phyloP scores from a whole-genome alignment of 2,329 filamentous ascomycete genomes.

The Fusarium keratoplasticum region DNA sequence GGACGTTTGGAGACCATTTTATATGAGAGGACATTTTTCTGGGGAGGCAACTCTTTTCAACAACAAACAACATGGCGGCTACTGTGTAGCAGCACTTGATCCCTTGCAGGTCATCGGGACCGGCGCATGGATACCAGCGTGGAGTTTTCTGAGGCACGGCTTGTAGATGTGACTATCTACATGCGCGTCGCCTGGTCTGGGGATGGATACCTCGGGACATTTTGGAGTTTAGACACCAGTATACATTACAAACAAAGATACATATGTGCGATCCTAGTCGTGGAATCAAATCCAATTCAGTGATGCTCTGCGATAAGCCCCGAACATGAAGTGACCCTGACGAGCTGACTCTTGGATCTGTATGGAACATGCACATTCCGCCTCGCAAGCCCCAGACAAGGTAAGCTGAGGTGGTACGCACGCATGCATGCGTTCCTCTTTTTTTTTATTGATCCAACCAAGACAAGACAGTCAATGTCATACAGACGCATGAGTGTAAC shows the following conservation, averaged over 20 bases:
- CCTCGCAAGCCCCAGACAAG: neutral
- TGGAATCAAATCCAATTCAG: conserved; percentile 3
- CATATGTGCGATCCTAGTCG: neutral
- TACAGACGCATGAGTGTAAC: conserved; percentile 24
- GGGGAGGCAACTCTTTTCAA: conserved; percentile 31
- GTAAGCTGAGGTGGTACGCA: conserved; percentile 8
- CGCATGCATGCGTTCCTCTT: neutral
- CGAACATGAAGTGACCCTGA: neutral
- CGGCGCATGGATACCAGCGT: conserved; percentile 40
- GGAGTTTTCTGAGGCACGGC: conserved; percentile 41
- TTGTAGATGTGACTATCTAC: conserved; percentile 17
- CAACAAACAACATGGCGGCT: conserved; percentile 13
- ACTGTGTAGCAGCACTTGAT: conserved; percentile 33
- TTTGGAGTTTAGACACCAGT: conserved; percentile 24
- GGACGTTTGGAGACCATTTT: conserved; percentile 46
- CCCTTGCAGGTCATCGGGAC: conserved; percentile 41
- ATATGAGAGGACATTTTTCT: conserved; percentile 25
- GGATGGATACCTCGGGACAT: conserved; percentile 36
- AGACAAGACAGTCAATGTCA: neutral
- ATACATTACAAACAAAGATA: neutral
- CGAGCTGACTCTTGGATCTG: neutral
- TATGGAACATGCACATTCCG: neutral
- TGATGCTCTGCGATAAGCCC: neutral
- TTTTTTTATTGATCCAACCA: neutral
- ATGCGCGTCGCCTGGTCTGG: conserved; percentile 25